Evolutionary conservation across 371 early-diverging fungal species (phyloP), one percentile per base, ranked within the genome.

Genomic region (Rhizopus delemar): DNA sequence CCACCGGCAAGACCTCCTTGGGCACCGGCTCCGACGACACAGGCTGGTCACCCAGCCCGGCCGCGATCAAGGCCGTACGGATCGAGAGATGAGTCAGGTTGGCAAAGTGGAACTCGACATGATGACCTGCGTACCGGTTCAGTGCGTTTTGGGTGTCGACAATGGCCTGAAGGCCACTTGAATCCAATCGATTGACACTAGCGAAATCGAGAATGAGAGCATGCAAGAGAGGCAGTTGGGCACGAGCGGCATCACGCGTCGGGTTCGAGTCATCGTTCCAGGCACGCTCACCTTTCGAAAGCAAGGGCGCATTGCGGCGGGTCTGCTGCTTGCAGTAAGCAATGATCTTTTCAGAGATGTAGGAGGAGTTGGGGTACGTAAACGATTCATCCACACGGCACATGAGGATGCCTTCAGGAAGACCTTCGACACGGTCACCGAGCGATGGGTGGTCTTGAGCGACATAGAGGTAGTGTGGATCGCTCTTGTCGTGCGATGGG

Each of bases 351-450:
- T 80, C 76, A 6, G 76, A 66, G 46, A 84, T 59, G 63, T 72
- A 88, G 33, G 73, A 53, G 33, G 87, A 75, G 70, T 91, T 91
- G 39, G 90, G 90, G 63, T 87, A 91, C 1, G 84, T 83, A 11
- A 91, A 62, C 6, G 86, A 77, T 60, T 90, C 89, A 31, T 85
- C 82, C 8, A 85, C 57, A 50, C 84, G 72, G 63, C 83, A 77
- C 59, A 88, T 81, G 13, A 86, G 51, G 57, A 88, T 71, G 12
- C 90, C 88, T 3, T 64, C 62, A 6, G 87, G 87, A 11, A 85
- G 62, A 8, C 63, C 49, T 59, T 73, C 75, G 4, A 72, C 72
- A 3, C 65, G 53, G 8, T 65, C 59, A 34, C 72, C 66, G 3
- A 80, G 66, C 8, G 75, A 68, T 35, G 76, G 74, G 43, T 78